A percentile compares a stretch with the other conserved stretches of the same genome.
Conservation (phyloP, 768 basidiomycete species). For the Calvatia gigantea region DNA sequence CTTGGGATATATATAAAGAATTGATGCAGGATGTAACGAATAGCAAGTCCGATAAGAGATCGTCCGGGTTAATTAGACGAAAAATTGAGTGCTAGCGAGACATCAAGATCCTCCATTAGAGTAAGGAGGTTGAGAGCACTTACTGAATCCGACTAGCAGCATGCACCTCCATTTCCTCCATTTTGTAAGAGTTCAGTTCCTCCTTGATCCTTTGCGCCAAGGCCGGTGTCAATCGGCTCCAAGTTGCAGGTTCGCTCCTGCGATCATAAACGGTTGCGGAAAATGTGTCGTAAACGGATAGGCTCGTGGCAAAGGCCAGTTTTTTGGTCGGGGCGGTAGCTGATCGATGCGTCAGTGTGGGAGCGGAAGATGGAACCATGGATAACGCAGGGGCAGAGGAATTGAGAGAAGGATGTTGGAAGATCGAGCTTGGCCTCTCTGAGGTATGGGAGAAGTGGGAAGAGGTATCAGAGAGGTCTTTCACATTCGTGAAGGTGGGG, state of each 20-base stretch:
- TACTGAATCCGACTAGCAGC: slow-evolving; percentile 88
- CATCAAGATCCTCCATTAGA: slow-evolving; percentile 8
- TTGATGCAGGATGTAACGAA: slow-evolving; percentile 18
- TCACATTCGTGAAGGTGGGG: slow-evolving; percentile 19
- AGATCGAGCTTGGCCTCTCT: slow-evolving; percentile 52
- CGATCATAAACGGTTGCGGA: slow-evolving; percentile 88
- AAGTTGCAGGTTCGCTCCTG: slow-evolving; percentile 93
- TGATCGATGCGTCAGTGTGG: slow-evolving; percentile 66
- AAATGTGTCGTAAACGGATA: slow-evolving; percentile 98
- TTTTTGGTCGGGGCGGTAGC: slow-evolving; percentile 69
- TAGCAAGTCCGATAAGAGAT: slow-evolving; percentile 27
- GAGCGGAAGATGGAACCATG: slow-evolving; percentile 41
- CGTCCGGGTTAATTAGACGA: slow-evolving; percentile 52
- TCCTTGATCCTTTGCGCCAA: slow-evolving; percentile 97
- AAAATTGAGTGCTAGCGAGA: slow-evolving; percentile 75
- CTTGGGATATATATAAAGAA: slow-evolving; percentile 20
- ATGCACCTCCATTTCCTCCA: slow-evolving; percentile 99
- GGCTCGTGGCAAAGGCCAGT: slow-evolving; percentile 84
- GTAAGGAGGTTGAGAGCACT: slow-evolving; percentile 27
- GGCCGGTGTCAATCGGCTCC: slow-evolving; percentile 92
- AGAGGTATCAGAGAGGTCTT: slow-evolving; percentile 28
- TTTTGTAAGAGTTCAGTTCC: slow-evolving; percentile 97
- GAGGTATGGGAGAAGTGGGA: slow-evolving; percentile 33
- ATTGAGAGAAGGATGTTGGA: slow-evolving; percentile 79
- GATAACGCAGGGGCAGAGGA: slow-evolving; percentile 89